phyloP scores from a whole-genome alignment of 78 protist genomes.

The Dictyostelium purpureum region DNA sequence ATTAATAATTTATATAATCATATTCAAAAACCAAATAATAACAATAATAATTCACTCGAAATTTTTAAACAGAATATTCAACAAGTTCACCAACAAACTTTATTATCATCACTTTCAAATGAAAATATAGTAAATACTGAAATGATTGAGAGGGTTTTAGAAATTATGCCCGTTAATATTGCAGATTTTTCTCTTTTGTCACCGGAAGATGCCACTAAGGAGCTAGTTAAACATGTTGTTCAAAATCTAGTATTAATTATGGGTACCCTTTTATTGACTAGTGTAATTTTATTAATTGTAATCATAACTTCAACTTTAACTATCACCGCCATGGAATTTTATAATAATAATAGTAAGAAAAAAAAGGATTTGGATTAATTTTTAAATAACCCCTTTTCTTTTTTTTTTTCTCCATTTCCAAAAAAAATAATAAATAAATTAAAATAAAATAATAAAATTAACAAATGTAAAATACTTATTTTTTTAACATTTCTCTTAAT shows the following conservation, averaged over 20 bases:
- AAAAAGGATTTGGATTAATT: too few species aligned
- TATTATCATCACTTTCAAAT: neutral
- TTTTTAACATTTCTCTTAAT: too few species aligned
- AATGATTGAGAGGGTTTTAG: conserved; percentile 20
- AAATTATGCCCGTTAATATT: neutral
- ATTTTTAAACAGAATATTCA: neutral
- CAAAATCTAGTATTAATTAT: conserved; percentile 28
- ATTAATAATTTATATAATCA: conserved; percentile 5
- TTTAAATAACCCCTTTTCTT: too few species aligned
- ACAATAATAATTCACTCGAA: neutral
- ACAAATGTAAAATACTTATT: too few species aligned
- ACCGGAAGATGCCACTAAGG: conserved; percentile 64
- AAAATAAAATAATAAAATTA: too few species aligned
- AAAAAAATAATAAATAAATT: too few species aligned
- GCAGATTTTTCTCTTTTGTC: neutral
- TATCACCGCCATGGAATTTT: conserved; percentile 17
- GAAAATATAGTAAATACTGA: neutral
- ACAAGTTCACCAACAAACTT: conserved; percentile 1
- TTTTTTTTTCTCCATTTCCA: too few species aligned
- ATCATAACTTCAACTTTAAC: conserved; percentile 40
- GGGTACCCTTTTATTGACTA: conserved; percentile 47
- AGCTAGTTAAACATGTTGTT: conserved; percentile 53
- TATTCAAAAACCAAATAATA: neutral
- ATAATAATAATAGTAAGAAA: conserved; percentile 31
- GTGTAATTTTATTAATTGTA: conserved; percentile 35